Percentiles rank a stretch among this genome's conserved stretches.
phyloP scores from a whole-genome alignment of 805 yeast species.

The Candida andamanensis region DNA sequence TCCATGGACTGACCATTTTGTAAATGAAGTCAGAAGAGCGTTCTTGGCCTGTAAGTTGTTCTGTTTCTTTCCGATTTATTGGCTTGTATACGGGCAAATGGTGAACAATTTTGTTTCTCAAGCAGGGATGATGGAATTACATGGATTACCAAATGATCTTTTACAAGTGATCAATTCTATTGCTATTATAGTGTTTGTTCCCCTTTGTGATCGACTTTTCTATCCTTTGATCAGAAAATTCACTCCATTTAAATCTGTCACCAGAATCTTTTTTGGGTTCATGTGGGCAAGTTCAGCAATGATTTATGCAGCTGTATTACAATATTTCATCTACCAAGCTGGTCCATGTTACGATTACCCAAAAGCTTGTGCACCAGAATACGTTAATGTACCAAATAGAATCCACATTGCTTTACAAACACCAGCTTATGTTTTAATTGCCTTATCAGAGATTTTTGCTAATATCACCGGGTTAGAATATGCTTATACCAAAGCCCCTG shows the following conservation, averaged over 20 bases:
- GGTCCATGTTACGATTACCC: slow-evolving; percentile 74
- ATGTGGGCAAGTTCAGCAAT: slow-evolving; percentile 58
- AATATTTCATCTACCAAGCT: slow-evolving; percentile 59
- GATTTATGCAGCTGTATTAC: slow-evolving; percentile 74
- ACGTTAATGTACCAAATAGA: slow-evolving; percentile 39
- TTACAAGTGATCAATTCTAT: slow-evolving; percentile 72
- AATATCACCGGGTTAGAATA: slow-evolving; percentile 79
- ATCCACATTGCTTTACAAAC: slow-evolving; percentile 67
- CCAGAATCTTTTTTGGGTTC: slow-evolving; percentile 69
- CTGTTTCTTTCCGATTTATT: slow-evolving; percentile 63
- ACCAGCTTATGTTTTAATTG: slow-evolving; percentile 71
- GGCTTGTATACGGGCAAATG: slow-evolving; percentile 72
- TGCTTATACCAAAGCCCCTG: slow-evolving; percentile 81
- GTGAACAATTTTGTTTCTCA: slow-evolving; percentile 66
- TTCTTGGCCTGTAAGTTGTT: slow-evolving; percentile 70
- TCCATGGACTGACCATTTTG: slow-evolving; percentile 65
- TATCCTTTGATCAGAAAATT: slow-evolving; percentile 42
- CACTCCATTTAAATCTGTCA: slow-evolving; percentile 61
- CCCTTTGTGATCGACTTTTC: slow-evolving; percentile 56
- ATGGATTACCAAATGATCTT: slow-evolving; percentile 77
- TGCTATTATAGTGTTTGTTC: slow-evolving; percentile 72
- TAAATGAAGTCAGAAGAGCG: slow-evolving; percentile 66
- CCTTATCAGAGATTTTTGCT: slow-evolving; percentile 72
- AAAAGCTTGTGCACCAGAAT: slow-evolving; percentile 35
- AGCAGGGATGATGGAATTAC: slow-evolving; percentile 68